Conservation (phyloP, 2,329 filamentous ascomycete genomes). For the Elsinoe fawcettii region DNA sequence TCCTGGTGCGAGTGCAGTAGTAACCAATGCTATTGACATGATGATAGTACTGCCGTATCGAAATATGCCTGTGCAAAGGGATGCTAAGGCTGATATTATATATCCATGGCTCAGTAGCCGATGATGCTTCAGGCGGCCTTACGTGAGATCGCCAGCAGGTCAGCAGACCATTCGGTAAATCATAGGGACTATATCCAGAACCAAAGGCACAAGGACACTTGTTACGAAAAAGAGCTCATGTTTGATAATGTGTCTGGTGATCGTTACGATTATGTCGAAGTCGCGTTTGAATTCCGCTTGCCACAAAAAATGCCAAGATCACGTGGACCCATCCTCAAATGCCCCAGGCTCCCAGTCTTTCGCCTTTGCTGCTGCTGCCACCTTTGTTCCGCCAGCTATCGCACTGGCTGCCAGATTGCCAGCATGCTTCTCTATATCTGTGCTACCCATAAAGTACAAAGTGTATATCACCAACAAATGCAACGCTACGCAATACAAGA, state of each 20-base stretch:
- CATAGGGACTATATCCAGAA: no score
- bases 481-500: slow-evolving; percentile 78
- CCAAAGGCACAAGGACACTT: no score
- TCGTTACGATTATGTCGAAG: neutral
- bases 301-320: slow-evolving; percentile 2
- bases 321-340: slow-evolving; percentile 22
- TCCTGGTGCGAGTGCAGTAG: neutral
- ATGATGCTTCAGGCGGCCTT: neutral
- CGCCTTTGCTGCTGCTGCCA: slow-evolving; percentile 19
- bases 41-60: neutral
- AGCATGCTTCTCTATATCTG: slow-evolving; percentile 56
- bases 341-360: slow-evolving; percentile 33
- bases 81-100: neutral
- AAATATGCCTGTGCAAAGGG: neutral
- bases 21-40: neutral
- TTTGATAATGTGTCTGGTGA: neutral
- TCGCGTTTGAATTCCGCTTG: neutral
- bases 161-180: neutral
- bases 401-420: slow-evolving; percentile 45
- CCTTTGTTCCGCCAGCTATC: slow-evolving; percentile 25
- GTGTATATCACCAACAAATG: slow-evolving; percentile 82
- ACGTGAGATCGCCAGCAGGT: neutral
- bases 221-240: neutral
- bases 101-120: neutral
- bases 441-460: slow-evolving; percentile 73